Percentiles rank a stretch among this genome's conserved stretches.
Conservation (phyloP, 768 basidiomycete species). For the Calocybe gangraenosa region DNA sequence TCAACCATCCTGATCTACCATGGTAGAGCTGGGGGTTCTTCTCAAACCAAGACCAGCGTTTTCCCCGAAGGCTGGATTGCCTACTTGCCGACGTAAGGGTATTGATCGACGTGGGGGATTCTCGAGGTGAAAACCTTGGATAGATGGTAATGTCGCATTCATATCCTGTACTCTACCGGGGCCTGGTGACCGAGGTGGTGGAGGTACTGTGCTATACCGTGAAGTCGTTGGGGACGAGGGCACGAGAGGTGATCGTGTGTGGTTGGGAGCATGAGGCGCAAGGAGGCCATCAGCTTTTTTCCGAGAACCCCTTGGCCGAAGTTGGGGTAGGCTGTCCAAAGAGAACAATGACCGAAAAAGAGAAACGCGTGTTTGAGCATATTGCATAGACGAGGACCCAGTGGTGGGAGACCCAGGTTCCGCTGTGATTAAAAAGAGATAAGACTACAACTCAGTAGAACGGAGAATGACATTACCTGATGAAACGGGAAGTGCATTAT, state of each 20-base stretch:
- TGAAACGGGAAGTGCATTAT: conserved; percentile 87
- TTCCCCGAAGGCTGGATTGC: conserved; percentile 12
- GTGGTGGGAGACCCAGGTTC: conserved; percentile 38
- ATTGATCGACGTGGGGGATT: conserved; percentile 35
- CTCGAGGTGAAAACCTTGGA: conserved; percentile 33
- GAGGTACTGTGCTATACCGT: conserved; percentile 15
- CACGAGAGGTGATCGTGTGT: conserved; percentile 30
- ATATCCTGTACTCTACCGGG: conserved; percentile 26
- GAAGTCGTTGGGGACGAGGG: conserved; percentile 25
- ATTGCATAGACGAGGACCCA: conserved; percentile 20
- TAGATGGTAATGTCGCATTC: conserved; percentile 25
- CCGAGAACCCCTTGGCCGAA: conserved; percentile 42
- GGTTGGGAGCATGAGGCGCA: conserved; percentile 52
- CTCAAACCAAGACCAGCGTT: conserved; percentile 26
- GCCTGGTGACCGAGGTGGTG: conserved; percentile 36
- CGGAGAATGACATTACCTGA: conserved; percentile 30
- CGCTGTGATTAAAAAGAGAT: conserved; percentile 17
- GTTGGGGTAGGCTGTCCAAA: conserved; percentile 32
- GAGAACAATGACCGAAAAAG: conserved; percentile 66
- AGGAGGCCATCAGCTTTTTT: conserved; percentile 64
- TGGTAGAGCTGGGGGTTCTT: conserved; percentile 18
- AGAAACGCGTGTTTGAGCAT: conserved; percentile 40
- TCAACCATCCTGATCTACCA: conserved; percentile 12
- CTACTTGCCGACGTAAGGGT: conserved; percentile 21
- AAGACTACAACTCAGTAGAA: conserved; percentile 1